phyloP scores from a whole-genome alignment of 192 early-diverging fungal genomes.

The Umbelopsis sp. region DNA sequence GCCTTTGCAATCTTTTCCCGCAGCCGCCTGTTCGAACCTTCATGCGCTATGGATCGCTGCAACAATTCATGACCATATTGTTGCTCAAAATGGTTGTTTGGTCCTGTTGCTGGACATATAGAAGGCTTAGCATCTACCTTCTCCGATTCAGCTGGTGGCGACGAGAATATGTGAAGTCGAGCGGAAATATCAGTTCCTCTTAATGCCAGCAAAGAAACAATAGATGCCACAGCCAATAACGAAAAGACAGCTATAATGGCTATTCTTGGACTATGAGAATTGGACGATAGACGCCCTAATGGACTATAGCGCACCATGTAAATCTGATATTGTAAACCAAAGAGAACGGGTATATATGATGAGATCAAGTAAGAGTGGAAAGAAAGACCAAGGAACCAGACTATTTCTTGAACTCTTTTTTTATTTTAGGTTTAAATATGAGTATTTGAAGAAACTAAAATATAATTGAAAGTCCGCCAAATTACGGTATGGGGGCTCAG shows the following conservation, averaged over 20 bases:
- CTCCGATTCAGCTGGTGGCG: not conserved
- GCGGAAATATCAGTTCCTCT: not conserved
- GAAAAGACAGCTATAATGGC: not conserved
- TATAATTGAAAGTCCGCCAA: slow-evolving; percentile 8
- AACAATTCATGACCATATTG: slow-evolving; percentile 23
- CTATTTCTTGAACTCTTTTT: too few relatives aligned
- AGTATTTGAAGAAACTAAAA: not conserved
- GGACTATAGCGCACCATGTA: slow-evolving; percentile 18
- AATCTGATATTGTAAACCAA: not conserved
- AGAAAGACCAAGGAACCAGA: too few relatives aligned
- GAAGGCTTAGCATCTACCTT: not conserved
- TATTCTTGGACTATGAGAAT: not conserved
- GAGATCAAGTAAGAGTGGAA: not conserved
- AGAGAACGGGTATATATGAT: not conserved
- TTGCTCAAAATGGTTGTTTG: slow-evolving; percentile 16
- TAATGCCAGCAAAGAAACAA: not conserved
- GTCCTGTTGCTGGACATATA: slow-evolving; percentile 6
- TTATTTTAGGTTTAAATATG: too few relatives aligned
- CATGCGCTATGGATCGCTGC: slow-evolving; percentile 16
- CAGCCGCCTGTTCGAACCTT: slow-evolving; percentile 9
- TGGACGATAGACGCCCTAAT: slow-evolving; percentile 6
- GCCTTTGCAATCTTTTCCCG: slow-evolving; percentile 14
- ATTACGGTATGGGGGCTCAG: not conserved
- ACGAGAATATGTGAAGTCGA: slow-evolving; percentile 5
- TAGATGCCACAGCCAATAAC: not conserved